These are phyloP conservation scores for Fusarium citri DNA, from an alignment of 2,329 filamentous ascomycete genomes.

Conservation along the genomic window DNA sequence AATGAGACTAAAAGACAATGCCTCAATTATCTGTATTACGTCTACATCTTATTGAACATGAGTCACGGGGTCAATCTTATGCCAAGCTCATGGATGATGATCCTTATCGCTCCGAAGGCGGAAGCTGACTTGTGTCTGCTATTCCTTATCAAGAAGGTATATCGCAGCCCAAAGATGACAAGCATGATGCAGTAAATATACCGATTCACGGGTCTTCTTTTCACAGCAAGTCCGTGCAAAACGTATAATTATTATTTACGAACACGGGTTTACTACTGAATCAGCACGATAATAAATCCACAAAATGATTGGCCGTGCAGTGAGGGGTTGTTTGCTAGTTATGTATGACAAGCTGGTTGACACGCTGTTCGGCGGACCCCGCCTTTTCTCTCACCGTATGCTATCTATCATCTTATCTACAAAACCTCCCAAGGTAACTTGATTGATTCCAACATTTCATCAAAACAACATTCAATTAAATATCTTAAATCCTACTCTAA, in stretches of 20 bases:
- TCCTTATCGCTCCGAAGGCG: background rate
- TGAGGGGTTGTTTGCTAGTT: background rate
- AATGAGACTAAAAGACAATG: background rate
- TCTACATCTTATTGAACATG: accelerated
- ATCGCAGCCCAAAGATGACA: background rate
- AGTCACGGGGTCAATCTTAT: background rate
- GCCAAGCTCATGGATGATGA: background rate
- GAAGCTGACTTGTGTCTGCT: background rate
- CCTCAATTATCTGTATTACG: background rate
- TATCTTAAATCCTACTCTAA: accelerated
- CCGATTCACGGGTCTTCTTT: background rate
- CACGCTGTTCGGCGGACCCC: constrained; percentile 1
- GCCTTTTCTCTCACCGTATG: constrained; percentile 6
- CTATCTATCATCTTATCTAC: background rate
- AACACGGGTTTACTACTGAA: background rate
- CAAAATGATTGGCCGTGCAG: background rate
- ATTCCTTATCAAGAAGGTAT: constrained; percentile 1
- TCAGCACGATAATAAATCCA: background rate
- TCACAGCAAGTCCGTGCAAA: background rate
- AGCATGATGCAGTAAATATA: background rate
- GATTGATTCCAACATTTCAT: background rate
- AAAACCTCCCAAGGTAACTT: background rate
- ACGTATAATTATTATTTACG: background rate
- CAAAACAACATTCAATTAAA: background rate
- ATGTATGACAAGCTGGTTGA: constrained; percentile 5